Base-by-base conservation (phyloP, 202 grass and related monocot genomes). In the Tripidium arundinaceum region DNA sequence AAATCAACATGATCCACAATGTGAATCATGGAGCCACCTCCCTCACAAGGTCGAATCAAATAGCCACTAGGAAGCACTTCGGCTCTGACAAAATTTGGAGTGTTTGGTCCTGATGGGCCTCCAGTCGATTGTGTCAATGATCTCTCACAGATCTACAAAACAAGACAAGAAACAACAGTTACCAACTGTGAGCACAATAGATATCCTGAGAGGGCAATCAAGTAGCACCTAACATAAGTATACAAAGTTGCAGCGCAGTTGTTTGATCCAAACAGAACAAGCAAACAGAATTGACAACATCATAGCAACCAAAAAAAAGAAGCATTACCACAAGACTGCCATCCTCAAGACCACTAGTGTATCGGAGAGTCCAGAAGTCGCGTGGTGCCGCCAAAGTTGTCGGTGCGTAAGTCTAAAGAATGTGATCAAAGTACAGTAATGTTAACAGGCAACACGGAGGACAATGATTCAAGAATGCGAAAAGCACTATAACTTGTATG, bases 1-100 rank as follows among this genome's bases (percentile, higher is more conserved):
- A 91, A 92, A 82, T 97, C 94, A 70, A 97, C 85, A 80, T 97
- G 94, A 82, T 97, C 94, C 29, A 94, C 94, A 86, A 97, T 97
- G 79, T 97, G 94, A 80, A 97, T 97, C 94, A 94, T 92, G 10
- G 94, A 97, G 19, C 94, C 94, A 78, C 94, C 94, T 31, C 91
- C 94, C 39, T 97, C 94, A n/a, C 91, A 94, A 9, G 94, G 94
- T 55, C 94, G 86, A 62, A 97, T 92, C 45, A 97, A 78, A 76
- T 90, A 97, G 14, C 94, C 91, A 86, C 94, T 94, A 36, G 94
- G 91, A 76, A 90, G 87, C 85, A 97, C 85, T n/a, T 97, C 89
- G 0, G 94, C 94, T 92, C 94, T 90, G 18, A 94, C 87, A 88
- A 97, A 97, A 75, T 83, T 93, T 39, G 80, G 83, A 62, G 87